Evolutionary conservation across 768 basidiomycete genomes (phyloP).

Genomic region (Hericium alpestre): DNA sequence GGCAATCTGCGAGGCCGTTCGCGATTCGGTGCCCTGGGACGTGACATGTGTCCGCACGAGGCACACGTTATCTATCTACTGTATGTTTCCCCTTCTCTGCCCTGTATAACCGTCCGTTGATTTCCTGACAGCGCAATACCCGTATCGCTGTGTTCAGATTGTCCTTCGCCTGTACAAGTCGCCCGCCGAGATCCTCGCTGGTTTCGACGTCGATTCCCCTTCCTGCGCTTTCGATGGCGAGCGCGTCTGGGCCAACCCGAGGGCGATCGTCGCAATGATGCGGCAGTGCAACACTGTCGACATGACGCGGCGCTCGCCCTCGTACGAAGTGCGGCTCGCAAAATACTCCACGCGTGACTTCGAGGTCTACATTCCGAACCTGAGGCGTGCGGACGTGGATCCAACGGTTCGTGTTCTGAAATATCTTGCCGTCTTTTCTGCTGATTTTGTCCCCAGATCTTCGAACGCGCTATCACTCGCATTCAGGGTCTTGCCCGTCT

Average conservation of each 20-base stretch:
- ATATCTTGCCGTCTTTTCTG: not conserved
- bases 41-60: constrained; percentile 57
- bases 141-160: constrained; percentile 57
- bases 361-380: constrained; percentile 45
- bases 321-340: constrained; percentile 50
- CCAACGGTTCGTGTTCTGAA: constrained; percentile 38
- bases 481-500: constrained; percentile 53
- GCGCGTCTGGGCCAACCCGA: constrained; percentile 51
- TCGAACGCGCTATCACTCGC: constrained; percentile 44
- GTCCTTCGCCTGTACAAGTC: constrained; percentile 53
- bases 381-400: constrained; percentile 42
- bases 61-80: constrained; percentile 56
- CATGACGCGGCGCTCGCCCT: constrained; percentile 52
- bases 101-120: not conserved
- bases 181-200: constrained; percentile 55
- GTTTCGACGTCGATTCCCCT: constrained; percentile 58
- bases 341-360: constrained; percentile 48
- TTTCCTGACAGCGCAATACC: constrained; percentile 42
- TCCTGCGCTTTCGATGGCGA: constrained; percentile 46
- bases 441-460: constrained; percentile 31
- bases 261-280: constrained; percentile 52
- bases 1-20: constrained; percentile 49
- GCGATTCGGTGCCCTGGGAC: constrained; percentile 60
- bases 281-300: constrained; percentile 57
- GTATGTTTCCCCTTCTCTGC: constrained; percentile 20